Conservation (phyloP, 1,139 yeast species). For the Zygoascus meyerae region DNA sequence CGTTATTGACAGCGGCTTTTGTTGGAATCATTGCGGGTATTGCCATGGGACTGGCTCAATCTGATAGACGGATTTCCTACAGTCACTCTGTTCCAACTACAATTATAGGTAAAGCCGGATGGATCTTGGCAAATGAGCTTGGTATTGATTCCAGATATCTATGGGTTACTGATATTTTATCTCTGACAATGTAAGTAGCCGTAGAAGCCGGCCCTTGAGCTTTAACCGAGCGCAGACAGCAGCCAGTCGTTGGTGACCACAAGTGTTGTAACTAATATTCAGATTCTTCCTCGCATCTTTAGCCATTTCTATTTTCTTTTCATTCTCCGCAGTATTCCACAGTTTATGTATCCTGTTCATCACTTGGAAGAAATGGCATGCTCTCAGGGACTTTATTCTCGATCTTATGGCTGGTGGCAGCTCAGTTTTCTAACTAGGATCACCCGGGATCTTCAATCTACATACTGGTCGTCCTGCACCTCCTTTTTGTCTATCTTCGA, state of each 20-base stretch:
- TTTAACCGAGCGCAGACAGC: not conserved
- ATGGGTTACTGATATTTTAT: not conserved
- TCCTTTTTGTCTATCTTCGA: no score
- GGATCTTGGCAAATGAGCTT: constrained; percentile 1
- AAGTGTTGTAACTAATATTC: not conserved
- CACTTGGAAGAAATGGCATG: constrained; percentile 22
- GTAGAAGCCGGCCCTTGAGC: not conserved
- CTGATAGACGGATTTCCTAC: no score
- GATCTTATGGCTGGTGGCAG: no score
- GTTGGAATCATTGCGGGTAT: no score
- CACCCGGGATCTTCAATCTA: no score
- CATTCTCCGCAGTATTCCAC: constrained; percentile 23
- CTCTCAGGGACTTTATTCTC: not conserved
- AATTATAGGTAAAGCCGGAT: not conserved
- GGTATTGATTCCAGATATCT: not conserved
- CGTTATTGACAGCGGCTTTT: no score
- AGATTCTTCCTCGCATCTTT: not conserved
- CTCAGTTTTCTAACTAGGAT: no score
- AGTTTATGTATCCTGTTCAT: constrained; percentile 19
- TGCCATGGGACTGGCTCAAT: no score
- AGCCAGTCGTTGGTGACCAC: not conserved
- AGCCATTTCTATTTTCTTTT: constrained; percentile 11
- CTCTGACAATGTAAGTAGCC: not conserved
- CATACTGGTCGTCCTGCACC: no score
- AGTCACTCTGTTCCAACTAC: no score